Base-by-base conservation (phyloP, 169 alveolate genomes). In the Plasmodium falciparum region DNA sequence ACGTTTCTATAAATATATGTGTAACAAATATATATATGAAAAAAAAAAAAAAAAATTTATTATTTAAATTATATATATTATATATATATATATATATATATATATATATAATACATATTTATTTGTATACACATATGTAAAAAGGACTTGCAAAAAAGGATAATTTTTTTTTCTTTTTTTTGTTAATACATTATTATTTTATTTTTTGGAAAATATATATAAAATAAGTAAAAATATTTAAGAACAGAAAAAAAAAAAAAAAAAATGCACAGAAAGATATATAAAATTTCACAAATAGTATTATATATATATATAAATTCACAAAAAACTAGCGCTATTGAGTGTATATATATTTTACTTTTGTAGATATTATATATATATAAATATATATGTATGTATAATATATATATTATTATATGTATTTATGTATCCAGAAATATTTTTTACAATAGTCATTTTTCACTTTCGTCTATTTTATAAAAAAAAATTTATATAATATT, bases 311-410 rank as follows among this genome's bases (percentile, higher is more conserved):
- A 29, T 33, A 67, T 33, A 33, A 52, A 73, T 45, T 45, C 45
- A 13, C 70, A 8, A 52, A 22, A 50, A 63, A 76, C 75, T 76
- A 76, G 67, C 89, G 75, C 67, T 76, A 63, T 58, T 50, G 76
- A 50, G 76, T 65, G 89, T 76, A 76, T 75, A 65, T 65, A 73
- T 43, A 50, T 65, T 45, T 76, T 76, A 50, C 66, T 45, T 39
- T 39, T 50, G 59, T 61, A 73, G 65, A 73, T 65, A 63, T 39
- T 39, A 39, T 39, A 39, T 39, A 33, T 33, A 39, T 39, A 39
- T 39, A 39, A 39, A 39, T 39, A 39, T 39, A 39, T 39, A 5
- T 39, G 47, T 39, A 39, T 39, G 47, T 39, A 39, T 39, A 39
- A 39, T 39, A 39, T 39, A 39, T 39, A 39, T 39, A 39, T 39